phyloP scores from a whole-genome alignment of 1,284 basidiomycete species.

The Inonotus obliquus region DNA sequence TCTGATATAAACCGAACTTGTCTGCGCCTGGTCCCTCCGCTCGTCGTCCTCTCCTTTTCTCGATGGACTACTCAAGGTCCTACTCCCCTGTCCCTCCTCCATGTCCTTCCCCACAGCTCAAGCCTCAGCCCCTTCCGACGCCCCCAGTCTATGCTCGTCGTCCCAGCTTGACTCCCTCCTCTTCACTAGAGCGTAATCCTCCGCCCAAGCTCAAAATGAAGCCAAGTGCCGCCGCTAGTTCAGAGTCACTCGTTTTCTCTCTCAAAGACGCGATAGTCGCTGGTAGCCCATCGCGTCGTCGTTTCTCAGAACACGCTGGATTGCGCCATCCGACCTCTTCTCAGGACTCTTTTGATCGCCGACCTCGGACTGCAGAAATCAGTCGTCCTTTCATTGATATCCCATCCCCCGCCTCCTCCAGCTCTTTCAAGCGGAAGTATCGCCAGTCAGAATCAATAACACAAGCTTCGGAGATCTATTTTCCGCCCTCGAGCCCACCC shows the following conservation, averaged over 20 bases:
- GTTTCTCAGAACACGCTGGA: not conserved
- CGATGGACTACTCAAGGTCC: slow-evolving; percentile 11
- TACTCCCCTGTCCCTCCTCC: slow-evolving; percentile 17
- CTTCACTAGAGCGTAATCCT: not conserved
- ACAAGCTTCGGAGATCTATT: not conserved
- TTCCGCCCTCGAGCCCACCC: not conserved
- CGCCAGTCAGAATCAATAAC: slow-evolving; percentile 11
- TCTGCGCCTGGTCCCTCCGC: not conserved
- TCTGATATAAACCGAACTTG: slow-evolving; percentile 6
- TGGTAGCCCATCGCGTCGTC: slow-evolving; percentile 9
- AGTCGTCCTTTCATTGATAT: not conserved
- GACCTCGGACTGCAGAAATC: slow-evolving; percentile 9
- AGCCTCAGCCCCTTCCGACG: slow-evolving; percentile 10
- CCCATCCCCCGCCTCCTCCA: not conserved
- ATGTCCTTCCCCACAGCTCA: slow-evolving; percentile 16
- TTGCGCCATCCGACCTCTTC: not conserved
- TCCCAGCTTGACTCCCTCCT: slow-evolving; percentile 1
- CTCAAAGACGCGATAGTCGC: slow-evolving; percentile 15
- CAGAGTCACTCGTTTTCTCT: slow-evolving; percentile 15
- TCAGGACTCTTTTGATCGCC: not conserved
- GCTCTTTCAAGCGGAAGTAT: slow-evolving; percentile 5
- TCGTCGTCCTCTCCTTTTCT: not conserved
- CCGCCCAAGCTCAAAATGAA: slow-evolving; percentile 7
- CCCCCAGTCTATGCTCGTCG: slow-evolving; percentile 14
- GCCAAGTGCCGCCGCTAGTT: slow-evolving; percentile 5